These are phyloP conservation scores for Cymbidium sinense DNA, from an alignment of 106 monocot genomes.

Conservation along the genomic window DNA sequence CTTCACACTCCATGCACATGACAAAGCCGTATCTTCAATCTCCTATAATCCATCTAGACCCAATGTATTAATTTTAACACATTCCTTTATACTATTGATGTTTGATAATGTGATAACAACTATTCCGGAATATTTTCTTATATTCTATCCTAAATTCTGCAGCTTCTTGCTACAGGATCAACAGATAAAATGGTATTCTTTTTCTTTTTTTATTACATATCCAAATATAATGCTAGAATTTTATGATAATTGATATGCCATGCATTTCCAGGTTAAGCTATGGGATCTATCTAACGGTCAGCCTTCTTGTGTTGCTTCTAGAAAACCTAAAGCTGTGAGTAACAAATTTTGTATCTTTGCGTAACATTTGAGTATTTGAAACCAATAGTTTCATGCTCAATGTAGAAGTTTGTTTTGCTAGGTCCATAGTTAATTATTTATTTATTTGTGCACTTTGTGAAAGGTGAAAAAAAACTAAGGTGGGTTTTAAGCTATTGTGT, in stretches of 20 bases:
- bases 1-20: slow-evolving; percentile 88
- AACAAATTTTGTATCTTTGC: not conserved
- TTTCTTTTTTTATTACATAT: not conserved
- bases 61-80: slow-evolving; percentile 37
- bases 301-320: slow-evolving; percentile 75
- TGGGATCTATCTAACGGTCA: slow-evolving; percentile 93
- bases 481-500: not conserved
- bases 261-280: slow-evolving; percentile 69
- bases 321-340: slow-evolving; percentile 70
- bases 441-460: not conserved
- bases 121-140: not conserved
- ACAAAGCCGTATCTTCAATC: slow-evolving; percentile 68
- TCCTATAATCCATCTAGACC: slow-evolving; percentile 53
- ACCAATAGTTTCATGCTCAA: no score
- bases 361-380: no score
- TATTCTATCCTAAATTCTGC: slow-evolving; percentile 18
- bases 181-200: slow-evolving; percentile 77
- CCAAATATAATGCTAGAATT: not conserved
- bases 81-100: not conserved
- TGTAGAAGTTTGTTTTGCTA: no score
- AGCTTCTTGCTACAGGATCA: slow-evolving; percentile 91
- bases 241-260: not conserved
- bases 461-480: not conserved
- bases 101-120: not conserved
- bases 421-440: no score